Conservation (phyloP, 2,329 filamentous ascomycete genomes). For the Trichophyton schoenleinii region DNA sequence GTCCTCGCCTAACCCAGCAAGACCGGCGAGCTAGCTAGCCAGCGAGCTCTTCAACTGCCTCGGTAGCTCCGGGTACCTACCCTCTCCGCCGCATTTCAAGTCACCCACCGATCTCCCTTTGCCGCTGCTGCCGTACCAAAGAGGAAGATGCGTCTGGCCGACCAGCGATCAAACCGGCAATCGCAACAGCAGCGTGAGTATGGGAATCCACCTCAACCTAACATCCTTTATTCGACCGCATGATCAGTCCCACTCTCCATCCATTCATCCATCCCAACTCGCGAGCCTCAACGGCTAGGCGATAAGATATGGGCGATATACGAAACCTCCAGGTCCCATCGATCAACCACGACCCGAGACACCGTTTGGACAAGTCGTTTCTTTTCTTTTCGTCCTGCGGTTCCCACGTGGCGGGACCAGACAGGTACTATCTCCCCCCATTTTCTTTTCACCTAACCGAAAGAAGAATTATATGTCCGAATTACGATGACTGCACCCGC, state of each 20-base stretch:
- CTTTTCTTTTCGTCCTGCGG: not conserved
- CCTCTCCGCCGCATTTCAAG: not conserved
- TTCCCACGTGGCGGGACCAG: conserved; percentile 2
- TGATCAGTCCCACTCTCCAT: not conserved
- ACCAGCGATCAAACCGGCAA: not conserved
- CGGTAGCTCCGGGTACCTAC: not conserved
- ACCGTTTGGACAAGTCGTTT: not conserved
- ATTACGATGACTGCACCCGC: not conserved
- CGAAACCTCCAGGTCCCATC: not conserved
- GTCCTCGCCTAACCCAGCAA: no score
- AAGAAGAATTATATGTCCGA: not conserved
- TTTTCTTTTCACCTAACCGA: not conserved
- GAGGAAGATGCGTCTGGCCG: not conserved
- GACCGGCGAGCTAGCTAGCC: no score
- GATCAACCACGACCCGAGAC: not conserved
- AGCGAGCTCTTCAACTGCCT: no score
- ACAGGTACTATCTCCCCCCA: not conserved
- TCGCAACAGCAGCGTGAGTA: not conserved
- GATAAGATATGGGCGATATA: not conserved
- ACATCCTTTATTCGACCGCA: not conserved
- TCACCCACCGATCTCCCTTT: not conserved
- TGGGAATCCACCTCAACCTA: not conserved
- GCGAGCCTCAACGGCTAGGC: not conserved
- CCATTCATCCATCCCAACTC: not conserved
- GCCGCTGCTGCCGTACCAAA: not conserved